Evolutionary conservation across 108 stramenopile species (phyloP).

Genomic region (Nitzschia sp.): DNA sequence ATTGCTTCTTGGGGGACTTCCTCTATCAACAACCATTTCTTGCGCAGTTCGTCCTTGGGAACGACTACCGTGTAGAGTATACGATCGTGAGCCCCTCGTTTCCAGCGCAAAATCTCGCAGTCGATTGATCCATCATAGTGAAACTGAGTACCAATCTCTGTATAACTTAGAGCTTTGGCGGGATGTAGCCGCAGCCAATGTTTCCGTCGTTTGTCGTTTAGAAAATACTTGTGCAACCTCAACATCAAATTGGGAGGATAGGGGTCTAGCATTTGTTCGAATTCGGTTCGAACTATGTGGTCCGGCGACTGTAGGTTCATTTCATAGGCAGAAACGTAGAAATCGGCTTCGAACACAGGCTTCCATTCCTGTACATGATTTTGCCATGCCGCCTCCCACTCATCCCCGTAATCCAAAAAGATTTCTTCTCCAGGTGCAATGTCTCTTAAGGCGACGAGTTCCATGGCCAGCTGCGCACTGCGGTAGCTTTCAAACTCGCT

Average conservation of each 20-base stretch:
- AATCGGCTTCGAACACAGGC: neutral
- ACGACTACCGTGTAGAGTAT: constrained; percentile 23
- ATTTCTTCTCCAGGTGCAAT: constrained; percentile 67
- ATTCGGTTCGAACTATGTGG: neutral
- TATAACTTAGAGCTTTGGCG: neutral
- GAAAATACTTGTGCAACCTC: constrained; percentile 9
- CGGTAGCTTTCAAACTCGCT: neutral
- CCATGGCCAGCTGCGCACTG: constrained; percentile 41
- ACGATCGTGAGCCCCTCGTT: neutral
- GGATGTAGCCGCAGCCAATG: neutral
- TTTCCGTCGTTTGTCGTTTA: neutral
- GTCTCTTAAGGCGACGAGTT: constrained; percentile 52
- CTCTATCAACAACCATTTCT: constrained; percentile 12
- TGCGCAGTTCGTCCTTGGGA: neutral
- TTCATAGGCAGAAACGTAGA: constrained; percentile 30
- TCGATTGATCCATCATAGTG: neutral
- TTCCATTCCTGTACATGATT: constrained; percentile 24
- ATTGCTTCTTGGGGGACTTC: constrained; percentile 48
- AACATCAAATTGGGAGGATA: constrained; percentile 16
- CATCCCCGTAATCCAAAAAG: constrained; percentile 65
- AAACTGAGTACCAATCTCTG: neutral
- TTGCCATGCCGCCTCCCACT: constrained; percentile 69
- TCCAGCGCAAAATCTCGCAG: constrained; percentile 17
- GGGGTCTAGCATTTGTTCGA: constrained; percentile 16
- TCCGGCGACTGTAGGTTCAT: constrained; percentile 7